These are phyloP conservation scores for Citrullus amarus DNA, from an alignment of 306 rosid species.

Conservation along the genomic window DNA sequence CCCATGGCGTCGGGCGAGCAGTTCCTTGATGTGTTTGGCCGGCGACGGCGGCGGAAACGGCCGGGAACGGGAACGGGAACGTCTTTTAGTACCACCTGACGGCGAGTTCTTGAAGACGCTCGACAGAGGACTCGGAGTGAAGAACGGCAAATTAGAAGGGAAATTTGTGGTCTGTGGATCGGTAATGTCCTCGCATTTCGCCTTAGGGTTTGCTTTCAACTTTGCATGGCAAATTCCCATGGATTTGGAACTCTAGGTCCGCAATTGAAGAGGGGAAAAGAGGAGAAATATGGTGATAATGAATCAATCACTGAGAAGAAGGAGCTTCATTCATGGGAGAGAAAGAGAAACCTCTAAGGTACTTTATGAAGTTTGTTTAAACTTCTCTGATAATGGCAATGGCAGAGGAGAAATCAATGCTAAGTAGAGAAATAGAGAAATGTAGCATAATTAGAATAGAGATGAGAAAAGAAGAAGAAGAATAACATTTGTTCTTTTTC, in stretches of 20 bases:
- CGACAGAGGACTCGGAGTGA: slow-evolving; percentile 80
- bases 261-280: not conserved
- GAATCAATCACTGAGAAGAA: not conserved
- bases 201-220: slow-evolving; percentile 30
- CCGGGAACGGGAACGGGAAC: slow-evolving; percentile 40
- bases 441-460: not conserved
- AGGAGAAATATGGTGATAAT: not conserved
- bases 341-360: not conserved
- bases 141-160: slow-evolving; percentile 58
- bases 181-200: slow-evolving; percentile 13
- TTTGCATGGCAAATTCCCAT: slow-evolving; percentile 79
- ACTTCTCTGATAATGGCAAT: not conserved
- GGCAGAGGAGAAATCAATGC: not conserved
- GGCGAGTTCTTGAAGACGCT: slow-evolving; percentile 74
- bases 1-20: slow-evolving; percentile 69
- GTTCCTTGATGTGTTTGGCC: slow-evolving; percentile 75
- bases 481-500: not conserved
- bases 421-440: not conserved
- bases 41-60: slow-evolving; percentile 96
- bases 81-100: slow-evolving; percentile 21
- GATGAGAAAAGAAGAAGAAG: not conserved
- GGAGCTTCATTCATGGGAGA: not conserved
- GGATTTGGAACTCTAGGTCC: slow-evolving; percentile 21
- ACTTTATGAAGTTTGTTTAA: not conserved
- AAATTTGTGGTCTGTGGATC: slow-evolving; percentile 22